Evolutionary conservation across 164 flowering plant species (phyloP).

Genomic region (Magnolia sinica): DNA sequence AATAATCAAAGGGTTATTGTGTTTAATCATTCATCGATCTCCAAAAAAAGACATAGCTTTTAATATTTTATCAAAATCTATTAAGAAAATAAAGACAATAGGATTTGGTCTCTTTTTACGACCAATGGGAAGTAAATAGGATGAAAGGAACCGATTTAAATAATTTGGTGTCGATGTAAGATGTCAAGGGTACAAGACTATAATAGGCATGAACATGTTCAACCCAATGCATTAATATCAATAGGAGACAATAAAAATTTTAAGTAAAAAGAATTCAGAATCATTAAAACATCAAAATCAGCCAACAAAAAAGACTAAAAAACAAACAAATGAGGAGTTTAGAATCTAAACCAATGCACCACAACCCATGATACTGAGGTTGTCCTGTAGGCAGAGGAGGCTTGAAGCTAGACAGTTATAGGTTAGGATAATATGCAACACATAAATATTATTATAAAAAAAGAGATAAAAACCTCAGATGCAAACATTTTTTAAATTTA

Average conservation of each 20-base stretch:
- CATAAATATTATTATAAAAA: too few relatives aligned
- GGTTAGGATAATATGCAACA: too few relatives aligned
- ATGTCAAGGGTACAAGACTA: constrained; percentile 68
- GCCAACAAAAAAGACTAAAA: not conserved
- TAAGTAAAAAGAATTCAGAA: not conserved
- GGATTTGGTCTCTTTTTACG: not conserved
- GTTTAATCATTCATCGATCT: not conserved
- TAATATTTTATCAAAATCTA: not conserved
- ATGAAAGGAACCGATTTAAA: constrained; percentile 80
- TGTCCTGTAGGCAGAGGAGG: constrained; percentile 71
- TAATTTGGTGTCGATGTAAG: constrained; percentile 64
- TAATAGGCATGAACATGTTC: constrained; percentile 63
- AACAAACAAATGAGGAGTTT: constrained; percentile 1
- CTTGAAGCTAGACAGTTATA: constrained; percentile 49
- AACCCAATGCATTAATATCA: constrained; percentile 12
- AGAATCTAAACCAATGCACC: constrained; percentile 19
- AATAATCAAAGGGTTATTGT: not conserved
- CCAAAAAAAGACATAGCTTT: too few relatives aligned
- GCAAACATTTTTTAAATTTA: too few relatives aligned
- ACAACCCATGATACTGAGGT: constrained; percentile 39
- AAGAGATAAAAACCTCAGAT: too few relatives aligned
- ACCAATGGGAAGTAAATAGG: constrained; percentile 81
- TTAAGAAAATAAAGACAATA: not conserved
- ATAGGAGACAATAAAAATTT: not conserved
- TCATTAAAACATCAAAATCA: not conserved